A percentile compares a stretch with the other conserved stretches of the same genome.
Evolutionary conservation across 192 early-diverging fungal species (phyloP).

Genomic region (Gigaspora rosea): DNA sequence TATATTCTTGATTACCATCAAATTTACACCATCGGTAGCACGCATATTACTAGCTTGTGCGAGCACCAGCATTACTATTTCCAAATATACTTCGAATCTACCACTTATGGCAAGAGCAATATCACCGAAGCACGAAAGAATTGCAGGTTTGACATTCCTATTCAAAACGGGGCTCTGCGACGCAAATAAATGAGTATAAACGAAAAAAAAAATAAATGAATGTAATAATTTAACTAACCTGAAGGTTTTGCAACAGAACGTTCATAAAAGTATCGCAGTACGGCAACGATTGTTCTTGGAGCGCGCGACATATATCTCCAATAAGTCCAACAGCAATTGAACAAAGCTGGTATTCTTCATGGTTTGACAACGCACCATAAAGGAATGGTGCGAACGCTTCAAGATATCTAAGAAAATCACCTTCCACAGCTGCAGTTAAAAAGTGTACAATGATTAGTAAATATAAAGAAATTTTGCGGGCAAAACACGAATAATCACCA

Average conservation of each 20-base stretch:
- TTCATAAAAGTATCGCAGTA: conserved; percentile 90
- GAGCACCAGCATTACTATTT: conserved; percentile 86
- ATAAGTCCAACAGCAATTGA: conserved; percentile 94
- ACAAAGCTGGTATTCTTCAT: conserved; percentile 91
- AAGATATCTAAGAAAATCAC: conserved; percentile 86
- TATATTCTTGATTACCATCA: neutral
- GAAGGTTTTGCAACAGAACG: conserved; percentile 75
- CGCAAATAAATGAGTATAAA: neutral
- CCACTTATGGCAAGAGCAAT: conserved; percentile 94
- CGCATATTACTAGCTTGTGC: conserved; percentile 75
- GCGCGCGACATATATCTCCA: conserved; percentile 92
- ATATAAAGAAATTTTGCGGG: conserved; percentile 1
- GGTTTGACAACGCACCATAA: conserved; percentile 79
- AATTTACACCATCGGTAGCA: conserved; percentile 40
- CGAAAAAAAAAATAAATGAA: neutral
- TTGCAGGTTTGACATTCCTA: conserved; percentile 87
- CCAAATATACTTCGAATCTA: conserved; percentile 79
- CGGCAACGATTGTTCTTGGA: conserved; percentile 72
- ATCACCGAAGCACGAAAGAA: conserved; percentile 96
- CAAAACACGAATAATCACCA: conserved; percentile 45
- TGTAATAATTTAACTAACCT: conserved; percentile 40
- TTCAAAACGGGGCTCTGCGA: conserved; percentile 68
- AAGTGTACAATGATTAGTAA: neutral
- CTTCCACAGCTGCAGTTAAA: conserved; percentile 68
- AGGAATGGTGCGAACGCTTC: conserved; percentile 85